Percentiles rank a stretch among this genome's conserved stretches.
Evolutionary conservation across 2,329 filamentous ascomycete genomes (phyloP).

Genomic region (Sarocladium strictum): DNA sequence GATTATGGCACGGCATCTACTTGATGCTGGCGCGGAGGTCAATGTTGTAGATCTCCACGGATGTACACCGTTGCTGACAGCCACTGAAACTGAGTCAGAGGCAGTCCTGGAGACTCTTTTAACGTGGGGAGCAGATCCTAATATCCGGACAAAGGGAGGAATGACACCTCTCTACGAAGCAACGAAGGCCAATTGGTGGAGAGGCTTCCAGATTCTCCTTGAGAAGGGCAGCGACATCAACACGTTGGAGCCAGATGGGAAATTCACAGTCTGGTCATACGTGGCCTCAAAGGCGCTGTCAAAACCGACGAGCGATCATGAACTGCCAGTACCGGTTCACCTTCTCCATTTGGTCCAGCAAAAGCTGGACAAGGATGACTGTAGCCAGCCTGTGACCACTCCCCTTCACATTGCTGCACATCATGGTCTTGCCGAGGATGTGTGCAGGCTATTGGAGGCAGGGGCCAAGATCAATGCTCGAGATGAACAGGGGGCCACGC

Average conservation of each 20-base stretch:
- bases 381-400: neutral
- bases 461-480: neutral
- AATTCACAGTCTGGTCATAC: neutral
- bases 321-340: neutral
- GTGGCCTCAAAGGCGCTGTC: neutral
- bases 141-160: neutral
- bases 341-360: neutral
- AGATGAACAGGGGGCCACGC: neutral
- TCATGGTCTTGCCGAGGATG: neutral
- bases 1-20: neutral
- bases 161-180: neutral
- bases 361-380: neutral
- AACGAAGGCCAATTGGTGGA: neutral
- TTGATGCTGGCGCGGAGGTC: constrained; percentile 3
- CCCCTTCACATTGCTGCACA: neutral
- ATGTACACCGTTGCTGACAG: constrained; percentile 14
- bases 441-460: neutral
- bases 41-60: neutral
- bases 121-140: neutral
- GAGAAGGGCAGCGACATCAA: neutral
- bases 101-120: neutral
- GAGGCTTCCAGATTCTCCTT: neutral
- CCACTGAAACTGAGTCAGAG: neutral
- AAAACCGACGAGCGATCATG: neutral
- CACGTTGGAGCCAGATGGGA: neutral